These are phyloP conservation scores for Pythium phragmiticola DNA, from an alignment of 352 stramenopile genomes.

Conservation along the genomic window DNA sequence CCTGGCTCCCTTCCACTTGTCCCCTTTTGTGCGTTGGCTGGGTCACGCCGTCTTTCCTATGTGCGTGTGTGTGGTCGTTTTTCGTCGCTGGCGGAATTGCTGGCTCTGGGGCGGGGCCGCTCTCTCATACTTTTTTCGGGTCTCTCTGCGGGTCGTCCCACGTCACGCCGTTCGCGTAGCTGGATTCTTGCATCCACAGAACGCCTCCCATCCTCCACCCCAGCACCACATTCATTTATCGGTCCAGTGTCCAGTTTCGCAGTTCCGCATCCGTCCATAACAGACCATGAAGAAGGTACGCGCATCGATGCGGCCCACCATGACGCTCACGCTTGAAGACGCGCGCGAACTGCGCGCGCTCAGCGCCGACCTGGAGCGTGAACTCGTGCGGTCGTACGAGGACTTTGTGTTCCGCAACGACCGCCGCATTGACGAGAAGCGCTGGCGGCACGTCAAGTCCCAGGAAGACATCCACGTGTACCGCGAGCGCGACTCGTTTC, in stretches of 20 bases:
- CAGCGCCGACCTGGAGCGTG: constrained; percentile 25
- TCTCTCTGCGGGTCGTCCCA: no score
- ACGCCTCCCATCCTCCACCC: neutral
- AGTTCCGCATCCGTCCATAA: neutral
- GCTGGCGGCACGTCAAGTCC: constrained; percentile 34
- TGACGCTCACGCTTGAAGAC: constrained; percentile 20
- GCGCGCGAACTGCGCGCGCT: constrained; percentile 20
- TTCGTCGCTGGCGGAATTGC: no score
- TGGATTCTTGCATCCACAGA: no score
- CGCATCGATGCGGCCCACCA: neutral
- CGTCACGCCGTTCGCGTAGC: no score
- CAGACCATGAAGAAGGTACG: constrained; percentile 15
- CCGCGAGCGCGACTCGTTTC: constrained; percentile 30
- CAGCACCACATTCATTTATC: neutral
- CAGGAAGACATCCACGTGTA: constrained; percentile 36
- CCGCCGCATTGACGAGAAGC: constrained; percentile 30
- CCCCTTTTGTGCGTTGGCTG: no score
- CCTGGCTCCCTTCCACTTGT: no score
- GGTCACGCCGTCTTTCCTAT: no score
- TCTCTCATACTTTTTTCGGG: no score
- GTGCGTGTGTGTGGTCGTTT: no score
- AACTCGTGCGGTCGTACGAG: constrained; percentile 43
- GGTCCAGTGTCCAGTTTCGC: neutral
- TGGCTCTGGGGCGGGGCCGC: no score
- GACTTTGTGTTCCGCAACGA: constrained; percentile 34